Evolutionary conservation across 1,284 basidiomycete species (phyloP).

Genomic region (Cryptococcus floricola): DNA sequence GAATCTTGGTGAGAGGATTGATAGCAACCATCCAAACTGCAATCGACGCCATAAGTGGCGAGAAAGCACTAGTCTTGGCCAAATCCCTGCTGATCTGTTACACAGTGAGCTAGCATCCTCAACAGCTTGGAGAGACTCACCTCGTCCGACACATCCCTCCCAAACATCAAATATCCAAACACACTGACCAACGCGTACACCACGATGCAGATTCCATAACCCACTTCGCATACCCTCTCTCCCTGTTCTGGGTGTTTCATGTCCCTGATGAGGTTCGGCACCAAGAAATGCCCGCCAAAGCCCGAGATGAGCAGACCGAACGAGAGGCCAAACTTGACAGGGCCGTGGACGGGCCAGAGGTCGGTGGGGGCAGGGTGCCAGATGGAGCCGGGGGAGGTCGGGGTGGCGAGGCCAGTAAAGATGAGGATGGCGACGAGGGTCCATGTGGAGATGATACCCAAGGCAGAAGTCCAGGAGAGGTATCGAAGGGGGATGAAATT

Average conservation of each 20-base stretch:
- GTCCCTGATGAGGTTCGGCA: constrained; percentile 65
- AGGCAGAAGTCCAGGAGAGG: constrained; percentile 75
- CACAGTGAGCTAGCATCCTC: neutral
- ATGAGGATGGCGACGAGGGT: constrained; percentile 74
- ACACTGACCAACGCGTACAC: constrained; percentile 77
- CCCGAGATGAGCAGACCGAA: constrained; percentile 92
- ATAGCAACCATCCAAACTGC: constrained; percentile 73
- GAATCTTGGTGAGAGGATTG: constrained; percentile 67
- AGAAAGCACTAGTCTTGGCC: constrained; percentile 70
- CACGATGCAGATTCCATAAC: constrained; percentile 65
- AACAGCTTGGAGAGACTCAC: constrained; percentile 50
- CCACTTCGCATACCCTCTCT: constrained; percentile 37
- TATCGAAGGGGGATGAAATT: constrained; percentile 79
- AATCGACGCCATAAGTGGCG: constrained; percentile 64
- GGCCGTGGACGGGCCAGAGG: constrained; percentile 57
- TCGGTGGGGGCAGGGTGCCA: constrained; percentile 71
- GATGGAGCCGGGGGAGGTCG: constrained; percentile 70
- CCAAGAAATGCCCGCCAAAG: constrained; percentile 46
- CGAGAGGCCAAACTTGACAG: constrained; percentile 64
- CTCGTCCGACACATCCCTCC: constrained; percentile 75
- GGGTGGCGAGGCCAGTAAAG: constrained; percentile 61
- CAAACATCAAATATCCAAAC: constrained; percentile 90
- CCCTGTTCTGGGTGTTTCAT: constrained; percentile 83
- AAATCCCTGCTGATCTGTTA: constrained; percentile 76
- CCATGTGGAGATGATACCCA: constrained; percentile 74